phyloP scores from a whole-genome alignment of 2,329 filamentous ascomycete species.

The Ploettnerulaceae sp. region DNA sequence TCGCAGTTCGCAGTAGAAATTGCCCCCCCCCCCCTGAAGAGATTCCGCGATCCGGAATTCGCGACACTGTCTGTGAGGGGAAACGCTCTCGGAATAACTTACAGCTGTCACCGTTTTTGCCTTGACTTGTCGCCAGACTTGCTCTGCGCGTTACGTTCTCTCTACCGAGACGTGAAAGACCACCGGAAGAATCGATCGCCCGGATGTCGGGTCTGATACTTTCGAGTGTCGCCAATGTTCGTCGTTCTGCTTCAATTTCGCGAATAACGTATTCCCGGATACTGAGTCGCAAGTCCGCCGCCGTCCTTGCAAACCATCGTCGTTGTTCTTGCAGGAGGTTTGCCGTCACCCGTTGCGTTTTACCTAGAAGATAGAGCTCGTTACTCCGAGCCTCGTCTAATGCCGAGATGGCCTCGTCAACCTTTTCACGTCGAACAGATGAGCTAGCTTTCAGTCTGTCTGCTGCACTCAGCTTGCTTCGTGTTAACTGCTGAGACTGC shows the following conservation, averaged over 20 bases:
- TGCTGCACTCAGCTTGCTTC: slow-evolving; percentile 77
- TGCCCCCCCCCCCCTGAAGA: neutral
- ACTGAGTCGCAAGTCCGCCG: slow-evolving; percentile 74
- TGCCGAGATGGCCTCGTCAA: slow-evolving; percentile 91
- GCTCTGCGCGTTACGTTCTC: slow-evolving; percentile 67
- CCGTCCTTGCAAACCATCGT: slow-evolving; percentile 83
- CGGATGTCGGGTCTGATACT: slow-evolving; percentile 89
- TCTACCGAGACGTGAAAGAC: slow-evolving; percentile 81
- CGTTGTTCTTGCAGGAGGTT: slow-evolving; percentile 86
- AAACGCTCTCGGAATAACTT: slow-evolving; percentile 6
- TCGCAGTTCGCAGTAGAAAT: neutral
- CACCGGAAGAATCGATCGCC: slow-evolving; percentile 85
- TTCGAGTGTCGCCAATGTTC: slow-evolving; percentile 88
- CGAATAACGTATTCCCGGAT: slow-evolving; percentile 90
- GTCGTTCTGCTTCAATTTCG: slow-evolving; percentile 91
- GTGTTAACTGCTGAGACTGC: slow-evolving; percentile 81
- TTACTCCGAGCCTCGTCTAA: slow-evolving; percentile 82
- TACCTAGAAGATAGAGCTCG: slow-evolving; percentile 76
- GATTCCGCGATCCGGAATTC: neutral
- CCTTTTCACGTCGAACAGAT: slow-evolving; percentile 87
- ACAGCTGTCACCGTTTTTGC: slow-evolving; percentile 85
- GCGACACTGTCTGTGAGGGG: neutral
- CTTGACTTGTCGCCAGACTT: slow-evolving; percentile 81
- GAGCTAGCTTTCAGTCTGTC: slow-evolving; percentile 84
- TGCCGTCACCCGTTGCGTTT: slow-evolving; percentile 82